Base-by-base conservation (phyloP, 305 asterid genomes). In the Plantago coronopus region DNA sequence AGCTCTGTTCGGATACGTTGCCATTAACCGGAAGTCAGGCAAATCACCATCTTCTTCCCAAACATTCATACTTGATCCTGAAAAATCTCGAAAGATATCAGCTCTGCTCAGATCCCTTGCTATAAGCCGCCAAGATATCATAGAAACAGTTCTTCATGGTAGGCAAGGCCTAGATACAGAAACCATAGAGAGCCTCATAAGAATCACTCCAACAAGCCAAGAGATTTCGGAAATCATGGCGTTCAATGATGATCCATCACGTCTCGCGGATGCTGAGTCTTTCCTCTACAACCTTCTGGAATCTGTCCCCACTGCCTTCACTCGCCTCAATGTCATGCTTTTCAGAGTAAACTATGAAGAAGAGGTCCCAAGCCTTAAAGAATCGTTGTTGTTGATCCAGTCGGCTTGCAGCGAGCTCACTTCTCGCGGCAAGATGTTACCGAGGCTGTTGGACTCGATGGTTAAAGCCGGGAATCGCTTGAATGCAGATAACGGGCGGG, bases 401-500 rank as follows among this genome's bases (percentile, higher is more conserved):
- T 54, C 74, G 15, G 91, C 89, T 53, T 89, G 97, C 72, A 68
- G 81, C 25, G 99, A 93, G 69, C 85, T 93, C 16, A 69, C 90
- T 23, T 79, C 87, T 5, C 82, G 83, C 10, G 95, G 97, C 17
- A 23, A 23, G 38, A 81, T 93, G 17, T 83, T 93, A 70, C 15
- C 85, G 76, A 93, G 89, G 61, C 97, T 87, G 53, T 66, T 89
- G 27, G 99, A 93, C 78, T 96, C 99, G 0, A 80, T 89, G 31
- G 74, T 93, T 15, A 89, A 93, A 40, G 95, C 97, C 0, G 99
- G 99, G 38, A 93, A 89, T 57, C 78, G 95, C 31, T 63, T 93
- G 70, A 93, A 89, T 53, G 97, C 91, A 0, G 96, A 95, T 37
- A 87, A 85, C 57, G 96, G 97, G 2, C 96, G 85, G 27, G 97